phyloP scores from a whole-genome alignment of 192 early-diverging fungal species.

The Linnemannia elongata region DNA sequence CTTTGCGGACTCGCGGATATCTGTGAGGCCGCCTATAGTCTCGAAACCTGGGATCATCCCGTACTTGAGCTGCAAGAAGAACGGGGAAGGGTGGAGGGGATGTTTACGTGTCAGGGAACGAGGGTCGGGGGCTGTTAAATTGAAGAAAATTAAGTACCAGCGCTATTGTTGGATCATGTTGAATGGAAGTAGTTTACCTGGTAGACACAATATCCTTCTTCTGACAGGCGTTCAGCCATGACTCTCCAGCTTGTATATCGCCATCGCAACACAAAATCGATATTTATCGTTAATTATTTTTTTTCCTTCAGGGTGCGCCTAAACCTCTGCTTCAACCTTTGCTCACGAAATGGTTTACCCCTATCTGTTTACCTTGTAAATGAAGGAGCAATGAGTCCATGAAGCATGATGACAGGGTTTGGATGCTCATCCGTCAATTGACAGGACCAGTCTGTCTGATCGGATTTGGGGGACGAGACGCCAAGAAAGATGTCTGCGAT shows the following conservation, averaged over 20 bases:
- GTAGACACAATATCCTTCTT: constrained; percentile 20
- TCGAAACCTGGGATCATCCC: constrained; percentile 13
- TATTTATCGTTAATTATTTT: background rate
- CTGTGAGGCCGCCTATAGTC: constrained; percentile 14
- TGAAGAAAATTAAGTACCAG: background rate
- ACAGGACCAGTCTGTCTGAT: constrained; percentile 23
- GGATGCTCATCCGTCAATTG: background rate
- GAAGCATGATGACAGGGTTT: constrained; percentile 25
- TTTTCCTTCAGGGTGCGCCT: background rate
- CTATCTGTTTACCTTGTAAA: background rate
- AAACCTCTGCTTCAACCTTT: background rate
- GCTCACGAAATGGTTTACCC: background rate
- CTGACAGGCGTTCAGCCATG: background rate
- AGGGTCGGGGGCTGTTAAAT: background rate
- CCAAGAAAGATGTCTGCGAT: background rate
- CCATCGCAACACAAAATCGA: background rate
- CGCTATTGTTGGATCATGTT: background rate
- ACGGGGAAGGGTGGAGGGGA: background rate
- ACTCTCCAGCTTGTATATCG: background rate
- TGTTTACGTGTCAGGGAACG: background rate
- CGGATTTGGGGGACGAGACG: background rate
- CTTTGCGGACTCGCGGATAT: constrained; percentile 27
- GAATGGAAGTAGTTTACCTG: background rate
- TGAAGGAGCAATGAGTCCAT: constrained; percentile 18
- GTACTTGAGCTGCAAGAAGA: constrained; percentile 9